Conservation (phyloP, 2,329 filamentous ascomycete genomes). For the Hymenoscyphus scutula region DNA sequence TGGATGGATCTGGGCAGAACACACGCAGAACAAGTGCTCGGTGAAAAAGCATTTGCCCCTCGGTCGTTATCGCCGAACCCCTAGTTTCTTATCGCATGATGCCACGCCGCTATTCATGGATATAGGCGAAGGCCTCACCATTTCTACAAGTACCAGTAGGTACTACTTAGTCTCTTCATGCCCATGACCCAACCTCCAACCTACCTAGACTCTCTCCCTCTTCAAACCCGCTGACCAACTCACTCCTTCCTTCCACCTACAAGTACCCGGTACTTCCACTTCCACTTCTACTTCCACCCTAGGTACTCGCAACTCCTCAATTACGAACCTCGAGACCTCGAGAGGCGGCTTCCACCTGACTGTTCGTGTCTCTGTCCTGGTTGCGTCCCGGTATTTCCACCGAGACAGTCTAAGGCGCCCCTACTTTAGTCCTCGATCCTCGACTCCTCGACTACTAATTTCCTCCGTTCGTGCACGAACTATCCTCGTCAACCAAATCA, state of each 20-base stretch:
- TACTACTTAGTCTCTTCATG: not conserved
- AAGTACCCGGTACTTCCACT: not conserved
- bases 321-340: not conserved
- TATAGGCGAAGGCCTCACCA: not conserved
- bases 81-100: not conserved
- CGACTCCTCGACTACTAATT: not conserved
- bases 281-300: no score
- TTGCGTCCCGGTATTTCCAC: not conserved
- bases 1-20: no score
- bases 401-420: constrained; percentile 1
- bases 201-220: not conserved
- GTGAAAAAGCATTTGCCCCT: not conserved
- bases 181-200: not conserved
- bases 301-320: not conserved
- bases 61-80: constrained; percentile 1
- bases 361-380: not conserved
- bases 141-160: not conserved
- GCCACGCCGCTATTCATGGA: no score
- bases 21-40: not conserved
- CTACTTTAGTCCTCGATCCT: constrained; percentile 3
- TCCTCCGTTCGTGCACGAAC: constrained; percentile 8
- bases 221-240: constrained; percentile 8
- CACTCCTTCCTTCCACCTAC: not conserved
- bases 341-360: not conserved
- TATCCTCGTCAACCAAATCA: not conserved